phyloP scores from a whole-genome alignment of 1,139 yeast genomes.

The Groenewaldozyma sp. region DNA sequence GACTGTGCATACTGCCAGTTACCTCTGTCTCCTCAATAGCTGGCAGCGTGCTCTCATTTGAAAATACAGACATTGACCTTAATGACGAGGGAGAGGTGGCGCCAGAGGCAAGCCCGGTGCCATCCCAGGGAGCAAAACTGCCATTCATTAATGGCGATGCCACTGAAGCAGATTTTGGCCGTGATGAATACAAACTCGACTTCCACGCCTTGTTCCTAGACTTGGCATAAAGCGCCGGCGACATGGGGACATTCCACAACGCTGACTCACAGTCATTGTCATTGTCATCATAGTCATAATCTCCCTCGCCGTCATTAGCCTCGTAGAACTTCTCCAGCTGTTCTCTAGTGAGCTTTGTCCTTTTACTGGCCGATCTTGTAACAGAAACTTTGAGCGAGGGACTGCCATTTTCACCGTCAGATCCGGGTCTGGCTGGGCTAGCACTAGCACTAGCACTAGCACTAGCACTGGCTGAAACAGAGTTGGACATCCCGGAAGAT shows the following conservation, averaged over 20 bases:
- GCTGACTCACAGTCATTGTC: constrained; percentile 46
- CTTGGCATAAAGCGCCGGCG: constrained; percentile 38
- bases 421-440: too few relatives aligned
- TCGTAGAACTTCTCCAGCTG: constrained; percentile 30
- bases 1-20: constrained; percentile 9
- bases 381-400: constrained; percentile 11
- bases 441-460: constrained; percentile 2
- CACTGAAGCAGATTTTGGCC: constrained; percentile 6
- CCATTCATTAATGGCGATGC: constrained; percentile 8
- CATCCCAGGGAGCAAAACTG: background rate
- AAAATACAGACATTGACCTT: constrained; percentile 2
- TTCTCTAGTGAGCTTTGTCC: constrained; percentile 14
- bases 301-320: constrained; percentile 15
- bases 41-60: constrained; percentile 8
- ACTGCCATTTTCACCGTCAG: constrained; percentile 3
- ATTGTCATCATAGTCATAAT: constrained; percentile 38
- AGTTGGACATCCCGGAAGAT: background rate
- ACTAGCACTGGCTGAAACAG: background rate
- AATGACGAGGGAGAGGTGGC: constrained; percentile 8
- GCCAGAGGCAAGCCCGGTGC: background rate
- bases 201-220: constrained; percentile 2
- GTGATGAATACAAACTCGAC: constrained; percentile 3
- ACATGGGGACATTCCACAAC: constrained; percentile 55
- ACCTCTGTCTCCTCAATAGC: constrained; percentile 21
- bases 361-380: background rate